Base-by-base conservation (phyloP, 192 early-diverging fungal genomes). In the Backusella circina region DNA sequence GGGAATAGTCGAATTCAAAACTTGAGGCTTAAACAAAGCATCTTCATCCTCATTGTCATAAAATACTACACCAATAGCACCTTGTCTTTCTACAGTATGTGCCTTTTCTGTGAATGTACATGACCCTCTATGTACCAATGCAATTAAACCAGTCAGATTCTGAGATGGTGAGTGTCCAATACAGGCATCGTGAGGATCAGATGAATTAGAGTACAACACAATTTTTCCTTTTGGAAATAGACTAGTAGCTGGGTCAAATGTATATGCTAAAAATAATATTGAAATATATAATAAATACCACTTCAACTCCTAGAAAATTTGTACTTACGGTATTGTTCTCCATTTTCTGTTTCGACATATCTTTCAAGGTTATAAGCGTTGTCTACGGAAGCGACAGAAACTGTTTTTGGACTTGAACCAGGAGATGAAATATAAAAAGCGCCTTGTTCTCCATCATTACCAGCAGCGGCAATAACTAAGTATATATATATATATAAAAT, bases 71-170 rank as follows among this genome's bases (percentile, higher is more conserved):
- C 80, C 93, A 21, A 84, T 75, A 1, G 92, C 93, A 31, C 91
- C 91, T 10, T 89, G 89, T 7, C 21, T 69, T 30, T 81, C 83
- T 2, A 87, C 91, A 57, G 85, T 82, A 0, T 54, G 70, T 4
- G 88, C 77, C 83, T 95, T 95, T 39, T 84, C 78, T 7, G 80
- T 84, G 78, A 93, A 92, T 1, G 83, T 85, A 70, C 94, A 95
- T 28, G 75, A 81, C 2, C 93, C 93, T 51, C 93, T 91, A 33
- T 88, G 88, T 54, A 94, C 82, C 39, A 95, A 75, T 23, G 83
- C 84, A 23, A 92, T 85, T 71, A 90, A 85, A 1, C 84, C 84
- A 0, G 37, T 74, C 31, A 92, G 72, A 41, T 74, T 71, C 7
- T 51, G 57, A 6, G 57, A 64, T 73, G 88, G 85, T 21, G 83